Evolutionary conservation across 768 basidiomycete genomes (phyloP).

Genomic region (Tremella mesenterica): DNA sequence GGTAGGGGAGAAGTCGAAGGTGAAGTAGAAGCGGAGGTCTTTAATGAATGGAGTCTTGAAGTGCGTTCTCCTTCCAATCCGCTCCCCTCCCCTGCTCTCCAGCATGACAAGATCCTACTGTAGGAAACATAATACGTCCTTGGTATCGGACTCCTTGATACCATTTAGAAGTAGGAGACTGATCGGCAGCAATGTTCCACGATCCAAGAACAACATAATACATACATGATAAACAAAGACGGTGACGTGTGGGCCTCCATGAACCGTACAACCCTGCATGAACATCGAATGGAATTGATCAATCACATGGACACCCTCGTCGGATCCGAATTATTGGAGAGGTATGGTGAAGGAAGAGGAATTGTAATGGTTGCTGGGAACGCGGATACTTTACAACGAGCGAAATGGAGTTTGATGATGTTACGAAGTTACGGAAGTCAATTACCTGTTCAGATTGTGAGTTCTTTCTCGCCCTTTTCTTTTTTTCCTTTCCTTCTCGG

Average conservation of each 20-base stretch:
- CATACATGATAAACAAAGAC: constrained; percentile 33
- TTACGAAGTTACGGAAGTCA: constrained; percentile 25
- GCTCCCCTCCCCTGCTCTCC: too few species aligned
- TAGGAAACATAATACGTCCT: too few species aligned
- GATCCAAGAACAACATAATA: constrained; percentile 38
- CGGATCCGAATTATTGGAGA: constrained; percentile 7
- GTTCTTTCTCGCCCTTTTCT: constrained; percentile 2
- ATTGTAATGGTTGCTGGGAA: constrained; percentile 50
- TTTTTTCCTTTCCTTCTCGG: too few species aligned
- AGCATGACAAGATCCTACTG: too few species aligned
- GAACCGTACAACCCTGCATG: constrained; percentile 34
- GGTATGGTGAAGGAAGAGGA: constrained; percentile 40
- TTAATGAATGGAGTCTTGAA: constrained; percentile 43
- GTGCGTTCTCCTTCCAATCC: constrained; percentile 18
- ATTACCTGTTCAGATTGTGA: constrained; percentile 39
- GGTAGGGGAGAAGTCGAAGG: constrained; percentile 36
- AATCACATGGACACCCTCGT: constrained; percentile 34
- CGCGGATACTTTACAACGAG: constrained; percentile 39
- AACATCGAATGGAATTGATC: constrained; percentile 35
- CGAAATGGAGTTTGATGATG: constrained; percentile 34
- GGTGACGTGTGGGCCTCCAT: constrained; percentile 38
- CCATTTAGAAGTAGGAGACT: too few species aligned
- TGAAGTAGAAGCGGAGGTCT: constrained; percentile 41
- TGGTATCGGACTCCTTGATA: too few species aligned
- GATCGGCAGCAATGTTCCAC: constrained; percentile 23